These are phyloP conservation scores for Wickerhamiella sergipiensis DNA, from an alignment of 805 yeast species.

Conservation along the genomic window DNA sequence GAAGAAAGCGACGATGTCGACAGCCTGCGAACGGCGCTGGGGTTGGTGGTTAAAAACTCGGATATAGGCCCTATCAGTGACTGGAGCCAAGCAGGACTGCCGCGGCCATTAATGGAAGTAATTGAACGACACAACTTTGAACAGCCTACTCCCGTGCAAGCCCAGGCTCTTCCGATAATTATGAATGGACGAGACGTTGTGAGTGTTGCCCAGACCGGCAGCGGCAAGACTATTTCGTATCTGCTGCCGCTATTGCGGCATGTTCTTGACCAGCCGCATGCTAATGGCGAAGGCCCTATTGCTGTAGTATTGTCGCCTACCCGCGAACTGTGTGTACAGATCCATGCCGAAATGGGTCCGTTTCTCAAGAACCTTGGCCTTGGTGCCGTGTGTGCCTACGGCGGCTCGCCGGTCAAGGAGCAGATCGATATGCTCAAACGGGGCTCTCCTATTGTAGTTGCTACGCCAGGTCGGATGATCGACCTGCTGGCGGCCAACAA, in stretches of 20 bases:
- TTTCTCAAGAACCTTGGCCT: conserved; percentile 41
- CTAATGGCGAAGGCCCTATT: conserved; percentile 49
- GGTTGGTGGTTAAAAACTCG: conserved; percentile 46
- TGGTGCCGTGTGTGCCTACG: conserved; percentile 68
- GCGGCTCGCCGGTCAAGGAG: conserved; percentile 70
- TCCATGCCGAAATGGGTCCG: conserved; percentile 46
- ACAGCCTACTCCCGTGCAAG: conserved; percentile 75
- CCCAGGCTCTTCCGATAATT: conserved; percentile 80
- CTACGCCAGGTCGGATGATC: conserved; percentile 91
- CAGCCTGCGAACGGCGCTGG: conserved; percentile 37
- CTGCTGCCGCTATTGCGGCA: conserved; percentile 76
- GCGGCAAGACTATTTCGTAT: conserved; percentile 89
- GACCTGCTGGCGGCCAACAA: conserved; percentile 74
- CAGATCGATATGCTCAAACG: conserved; percentile 71
- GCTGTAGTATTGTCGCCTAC: conserved; percentile 82
- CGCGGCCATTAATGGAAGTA: conserved; percentile 40
- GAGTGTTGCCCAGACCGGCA: conserved; percentile 93
- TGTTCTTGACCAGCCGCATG: conserved; percentile 54
- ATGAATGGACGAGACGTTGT: conserved; percentile 84
- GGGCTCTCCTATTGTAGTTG: conserved; percentile 70
- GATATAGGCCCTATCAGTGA: conserved; percentile 53
- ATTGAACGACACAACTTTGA: conserved; percentile 40
- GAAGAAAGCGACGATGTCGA: conserved; percentile 37
- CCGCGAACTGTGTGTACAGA: conserved; percentile 80
- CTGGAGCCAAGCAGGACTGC: conserved; percentile 77